Conservation (phyloP, 305 asterid genomes). For the Euphrasia arctica region DNA sequence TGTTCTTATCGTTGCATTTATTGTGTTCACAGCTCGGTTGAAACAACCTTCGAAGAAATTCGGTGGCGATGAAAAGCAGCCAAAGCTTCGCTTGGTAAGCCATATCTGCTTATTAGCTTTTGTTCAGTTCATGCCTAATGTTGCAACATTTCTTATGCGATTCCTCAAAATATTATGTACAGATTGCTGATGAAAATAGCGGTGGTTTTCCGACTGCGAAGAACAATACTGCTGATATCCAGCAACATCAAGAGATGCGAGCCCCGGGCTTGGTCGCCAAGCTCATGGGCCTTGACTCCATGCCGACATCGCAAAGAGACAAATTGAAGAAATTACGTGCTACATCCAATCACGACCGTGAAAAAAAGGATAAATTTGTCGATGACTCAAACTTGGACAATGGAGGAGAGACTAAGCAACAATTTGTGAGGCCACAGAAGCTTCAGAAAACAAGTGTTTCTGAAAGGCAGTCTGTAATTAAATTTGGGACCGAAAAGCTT, state of each 20-base stretch:
- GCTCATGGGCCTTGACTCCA: conserved; percentile 95
- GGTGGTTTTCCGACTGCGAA: conserved; percentile 77
- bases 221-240: conserved; percentile 35
- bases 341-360: conserved; percentile 28
- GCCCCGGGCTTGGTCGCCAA: conserved; percentile 84
- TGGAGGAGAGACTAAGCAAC: conserved; percentile 51
- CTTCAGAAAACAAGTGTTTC: conserved; percentile 65
- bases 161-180: conserved; percentile 21
- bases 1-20: conserved; percentile 30
- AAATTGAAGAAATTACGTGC: conserved; percentile 40
- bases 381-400: conserved; percentile 36
- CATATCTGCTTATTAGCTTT: not conserved
- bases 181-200: conserved; percentile 94
- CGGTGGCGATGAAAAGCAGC: conserved; percentile 81
- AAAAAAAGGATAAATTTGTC: conserved; percentile 26
- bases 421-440: conserved; percentile 72
- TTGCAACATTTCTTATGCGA: not conserved
- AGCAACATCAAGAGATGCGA: conserved; percentile 47
- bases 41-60: conserved; percentile 71
- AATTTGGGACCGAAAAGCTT: conserved; percentile 59
- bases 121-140: conserved; percentile 20
- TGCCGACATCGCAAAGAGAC: conserved; percentile 58
- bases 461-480: conserved; percentile 51
- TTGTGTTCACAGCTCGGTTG: conserved; percentile 45
- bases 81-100: conserved; percentile 85